Evolutionary conservation across 192 early-diverging fungal genomes (phyloP).

Genomic region (Umbelopsis vinacea): DNA sequence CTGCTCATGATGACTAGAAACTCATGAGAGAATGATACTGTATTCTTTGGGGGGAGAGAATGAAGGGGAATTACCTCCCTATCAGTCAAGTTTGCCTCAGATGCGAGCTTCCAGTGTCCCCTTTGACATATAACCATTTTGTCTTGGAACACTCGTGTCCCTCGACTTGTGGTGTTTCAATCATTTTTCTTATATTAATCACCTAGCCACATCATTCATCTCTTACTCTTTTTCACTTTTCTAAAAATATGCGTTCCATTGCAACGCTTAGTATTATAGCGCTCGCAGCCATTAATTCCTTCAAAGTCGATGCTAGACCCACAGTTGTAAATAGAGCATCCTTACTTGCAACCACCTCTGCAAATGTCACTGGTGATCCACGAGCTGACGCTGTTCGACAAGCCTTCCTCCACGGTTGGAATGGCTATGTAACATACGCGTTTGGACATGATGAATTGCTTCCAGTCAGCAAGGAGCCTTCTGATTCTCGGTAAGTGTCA

Average conservation of each 20-base stretch:
- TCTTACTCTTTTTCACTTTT: background rate
- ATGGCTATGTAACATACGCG: conserved; percentile 73
- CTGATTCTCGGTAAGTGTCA: conserved; percentile 39
- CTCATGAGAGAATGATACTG: background rate
- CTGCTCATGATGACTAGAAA: conserved; percentile 1
- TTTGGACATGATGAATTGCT: conserved; percentile 75
- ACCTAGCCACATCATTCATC: background rate
- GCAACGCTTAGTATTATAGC: conserved; percentile 2
- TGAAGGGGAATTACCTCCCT: conserved; percentile 2
- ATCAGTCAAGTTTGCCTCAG: conserved; percentile 1
- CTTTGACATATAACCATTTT: conserved; percentile 22
- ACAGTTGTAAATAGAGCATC: background rate
- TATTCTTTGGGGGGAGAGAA: background rate
- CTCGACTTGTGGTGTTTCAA: background rate
- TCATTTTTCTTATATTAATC: conserved; percentile 17
- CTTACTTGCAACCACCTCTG: background rate
- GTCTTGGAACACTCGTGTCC: conserved; percentile 16
- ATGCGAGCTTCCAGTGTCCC: conserved; percentile 3
- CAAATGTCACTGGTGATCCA: conserved; percentile 20
- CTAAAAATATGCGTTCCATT: background rate
- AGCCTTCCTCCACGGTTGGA: conserved; percentile 73
- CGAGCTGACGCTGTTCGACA: conserved; percentile 50
- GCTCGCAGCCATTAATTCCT: background rate
- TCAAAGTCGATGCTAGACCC: conserved; percentile 5
- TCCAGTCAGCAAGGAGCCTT: conserved; percentile 37